Conservation (phyloP, 768 basidiomycete species). For the Chiua virens region DNA sequence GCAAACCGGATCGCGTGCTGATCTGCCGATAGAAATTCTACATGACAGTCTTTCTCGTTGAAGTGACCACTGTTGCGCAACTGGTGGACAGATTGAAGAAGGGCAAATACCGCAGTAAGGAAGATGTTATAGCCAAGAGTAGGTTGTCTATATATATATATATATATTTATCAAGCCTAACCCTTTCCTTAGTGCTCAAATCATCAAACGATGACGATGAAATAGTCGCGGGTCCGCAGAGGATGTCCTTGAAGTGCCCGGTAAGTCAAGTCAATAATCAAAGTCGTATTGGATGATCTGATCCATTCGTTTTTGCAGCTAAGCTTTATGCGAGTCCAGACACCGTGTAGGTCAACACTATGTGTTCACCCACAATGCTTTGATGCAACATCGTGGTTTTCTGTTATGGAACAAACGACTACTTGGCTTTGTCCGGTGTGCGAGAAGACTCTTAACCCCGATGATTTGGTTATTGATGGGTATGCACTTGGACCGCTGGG, state of each 20-base stretch:
- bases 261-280: conserved; percentile 46
- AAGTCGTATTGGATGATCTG: not conserved
- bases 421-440: conserved; percentile 96
- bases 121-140: conserved; percentile 72
- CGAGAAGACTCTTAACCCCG: conserved; percentile 70
- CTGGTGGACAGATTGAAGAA: conserved; percentile 70
- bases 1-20: conserved; percentile 2
- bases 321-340: conserved; percentile 81
- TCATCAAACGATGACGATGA: conserved; percentile 78
- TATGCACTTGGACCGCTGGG: conserved; percentile 34
- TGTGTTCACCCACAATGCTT: conserved; percentile 96
- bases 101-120: conserved; percentile 60
- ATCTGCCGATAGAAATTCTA: conserved; percentile 84
- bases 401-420: conserved; percentile 94
- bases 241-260: conserved; percentile 91
- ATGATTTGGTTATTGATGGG: conserved; percentile 93
- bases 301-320: conserved; percentile 45
- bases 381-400: conserved; percentile 92
- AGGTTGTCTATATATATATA: too few relatives aligned
- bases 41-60: conserved; percentile 81
- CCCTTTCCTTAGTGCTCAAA: conserved; percentile 50
- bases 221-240: conserved; percentile 85
- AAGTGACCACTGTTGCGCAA: conserved; percentile 66
- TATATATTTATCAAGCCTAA: not conserved
- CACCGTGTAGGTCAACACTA: conserved; percentile 81